Conservation (phyloP, 2,329 filamentous ascomycete species). For the Waltergamsia citrina region DNA sequence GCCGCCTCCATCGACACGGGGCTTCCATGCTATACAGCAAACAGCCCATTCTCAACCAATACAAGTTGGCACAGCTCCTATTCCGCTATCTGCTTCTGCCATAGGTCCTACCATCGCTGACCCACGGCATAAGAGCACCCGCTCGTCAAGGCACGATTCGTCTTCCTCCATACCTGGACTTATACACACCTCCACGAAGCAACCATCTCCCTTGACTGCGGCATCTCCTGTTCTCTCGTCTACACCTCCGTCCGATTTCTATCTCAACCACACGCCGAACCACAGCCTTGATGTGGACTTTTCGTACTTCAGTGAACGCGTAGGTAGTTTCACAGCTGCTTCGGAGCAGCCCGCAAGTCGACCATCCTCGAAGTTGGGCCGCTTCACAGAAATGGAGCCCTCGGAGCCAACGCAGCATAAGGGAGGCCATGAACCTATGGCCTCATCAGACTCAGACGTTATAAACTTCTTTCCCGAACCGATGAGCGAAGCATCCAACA, state of each 20-base stretch:
- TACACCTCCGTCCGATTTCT: too few species aligned
- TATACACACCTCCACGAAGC: slow-evolving; percentile 6
- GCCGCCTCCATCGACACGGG: slow-evolving; percentile 19
- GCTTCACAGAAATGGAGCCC: neutral
- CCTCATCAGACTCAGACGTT: neutral
- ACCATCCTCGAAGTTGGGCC: neutral
- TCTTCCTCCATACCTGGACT: slow-evolving; percentile 11
- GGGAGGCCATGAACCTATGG: neutral
- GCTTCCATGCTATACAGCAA: slow-evolving; percentile 14
- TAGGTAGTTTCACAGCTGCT: too few species aligned
- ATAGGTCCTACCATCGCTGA: neutral
- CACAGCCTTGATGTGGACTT: too few species aligned
- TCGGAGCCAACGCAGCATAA: neutral
- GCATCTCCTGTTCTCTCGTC: slow-evolving; percentile 6
- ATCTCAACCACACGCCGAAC: too few species aligned
- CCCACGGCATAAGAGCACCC: neutral
- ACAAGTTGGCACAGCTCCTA: neutral
- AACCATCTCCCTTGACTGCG: slow-evolving; percentile 7
- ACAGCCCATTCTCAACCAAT: slow-evolving; percentile 1
- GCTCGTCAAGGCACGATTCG: slow-evolving; percentile 7
- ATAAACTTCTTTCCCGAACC: neutral
- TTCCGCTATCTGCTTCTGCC: neutral
- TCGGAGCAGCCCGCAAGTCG: too few species aligned
- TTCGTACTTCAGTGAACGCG: too few species aligned
- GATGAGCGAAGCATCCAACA: neutral